Evolutionary conservation across 2,329 filamentous ascomycete genomes (phyloP).

Genomic region (Fusarium tjaetaba): DNA sequence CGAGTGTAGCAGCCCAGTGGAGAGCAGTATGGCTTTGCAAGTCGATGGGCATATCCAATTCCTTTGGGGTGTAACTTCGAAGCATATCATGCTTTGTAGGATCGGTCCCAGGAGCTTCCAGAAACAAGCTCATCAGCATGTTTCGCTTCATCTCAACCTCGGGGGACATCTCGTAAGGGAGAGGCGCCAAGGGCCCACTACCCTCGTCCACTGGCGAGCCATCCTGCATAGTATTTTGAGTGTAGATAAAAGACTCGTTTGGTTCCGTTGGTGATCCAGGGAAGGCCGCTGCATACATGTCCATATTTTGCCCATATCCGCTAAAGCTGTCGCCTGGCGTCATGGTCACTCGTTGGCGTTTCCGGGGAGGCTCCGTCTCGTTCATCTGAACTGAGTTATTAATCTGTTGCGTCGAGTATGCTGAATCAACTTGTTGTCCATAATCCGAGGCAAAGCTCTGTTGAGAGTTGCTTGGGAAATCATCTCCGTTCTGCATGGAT

Average conservation of each 20-base stretch:
- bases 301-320: conserved; percentile 60
- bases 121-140: conserved; percentile 83
- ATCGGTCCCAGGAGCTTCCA: conserved; percentile 77
- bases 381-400: conserved; percentile 49
- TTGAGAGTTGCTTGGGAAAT: conserved; percentile 80
- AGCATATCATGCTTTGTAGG: conserved; percentile 81
- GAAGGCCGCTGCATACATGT: conserved; percentile 59
- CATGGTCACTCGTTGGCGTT: conserved; percentile 72
- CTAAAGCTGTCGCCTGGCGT: conserved; percentile 68
- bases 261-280: conserved; percentile 81
- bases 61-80: conserved; percentile 76
- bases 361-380: conserved; percentile 81
- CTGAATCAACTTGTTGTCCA: conserved; percentile 76
- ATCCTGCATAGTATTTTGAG: conserved; percentile 59
- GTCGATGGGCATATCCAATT: conserved; percentile 94
- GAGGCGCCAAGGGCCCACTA: conserved; percentile 70
- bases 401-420: conserved; percentile 69
- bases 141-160: conserved; percentile 83
- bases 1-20: conserved; percentile 95
- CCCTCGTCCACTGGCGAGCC: conserved; percentile 58
- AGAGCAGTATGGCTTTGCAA: conserved; percentile 88
- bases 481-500: conserved; percentile 75
- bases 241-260: conserved; percentile 81
- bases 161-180: conserved; percentile 68
- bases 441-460: conserved; percentile 84